Base-by-base conservation (phyloP, 345 rosid genomes). In the Noccaea caerulescens region DNA sequence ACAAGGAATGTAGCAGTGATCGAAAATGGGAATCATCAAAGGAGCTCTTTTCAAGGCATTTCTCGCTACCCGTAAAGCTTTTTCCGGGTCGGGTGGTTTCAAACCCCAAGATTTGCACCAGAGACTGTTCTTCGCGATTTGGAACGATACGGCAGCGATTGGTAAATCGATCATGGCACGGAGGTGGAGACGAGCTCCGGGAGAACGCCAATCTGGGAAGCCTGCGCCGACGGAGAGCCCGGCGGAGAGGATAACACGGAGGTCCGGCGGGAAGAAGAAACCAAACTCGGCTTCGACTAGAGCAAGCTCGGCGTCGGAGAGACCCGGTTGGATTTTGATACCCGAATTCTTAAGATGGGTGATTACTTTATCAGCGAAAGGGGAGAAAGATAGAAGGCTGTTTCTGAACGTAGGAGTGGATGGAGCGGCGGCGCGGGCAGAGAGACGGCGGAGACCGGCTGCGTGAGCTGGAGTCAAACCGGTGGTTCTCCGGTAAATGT, bases 361-460 rank as follows among this genome's bases (percentile, higher is more conserved):
- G 18, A 85, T 81, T 27, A 92, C 87, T 45, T 84, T 81, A 2
- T 82, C 85, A 6, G 96, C 92, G 6, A 87, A 71, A 0, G 87
- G 76, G 46, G 85, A 73, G 77, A 88, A 83, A 0, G 89, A 84
- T 56, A 72, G 63, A 36, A 87, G 86, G 66, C 93, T 81, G 78
- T 82, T 81, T 58, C 93, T 89, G 27, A 72, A 68, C 1, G 85
- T 23, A 0, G 85, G 63, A 6, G 82, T 51, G 1, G 87, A 72
- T 1, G 86, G 83, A 32, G 93, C 88, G 18, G 96, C 86, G 14
- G 98, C 98, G 1, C 96, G 80, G n/a, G 89, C 96, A 3, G 93
- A 91, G 64, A 91, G 85, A 43, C 97, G 93, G 63, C 96, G 97
- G 47, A 89, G 77, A n/a, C 90, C 98, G 12, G 98, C 96, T 14